phyloP scores from a whole-genome alignment of 768 basidiomycete genomes.

The Coprinopsis sp. region DNA sequence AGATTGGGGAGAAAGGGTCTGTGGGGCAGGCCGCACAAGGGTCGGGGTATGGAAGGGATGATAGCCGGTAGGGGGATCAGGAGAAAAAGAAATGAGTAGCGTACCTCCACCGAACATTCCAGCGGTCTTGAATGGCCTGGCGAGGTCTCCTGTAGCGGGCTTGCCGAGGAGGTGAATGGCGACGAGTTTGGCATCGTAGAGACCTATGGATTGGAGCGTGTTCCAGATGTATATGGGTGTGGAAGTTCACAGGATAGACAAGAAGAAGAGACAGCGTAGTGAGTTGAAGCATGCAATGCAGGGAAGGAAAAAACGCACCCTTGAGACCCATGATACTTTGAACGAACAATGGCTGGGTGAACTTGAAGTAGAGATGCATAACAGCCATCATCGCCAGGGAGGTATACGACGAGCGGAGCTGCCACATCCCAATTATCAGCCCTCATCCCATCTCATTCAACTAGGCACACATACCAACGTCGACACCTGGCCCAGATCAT shows the following conservation, averaged over 20 bases:
- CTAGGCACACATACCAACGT: no score
- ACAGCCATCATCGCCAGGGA: constrained; percentile 85
- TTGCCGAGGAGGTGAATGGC: constrained; percentile 78
- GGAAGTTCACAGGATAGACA: no score
- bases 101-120: constrained; percentile 65
- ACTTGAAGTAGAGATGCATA: constrained; percentile 92
- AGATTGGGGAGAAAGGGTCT: background rate
- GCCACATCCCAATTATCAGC: no score
- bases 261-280: no score
- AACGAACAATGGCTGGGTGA: constrained; percentile 94
- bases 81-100: background rate
- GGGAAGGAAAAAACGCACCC: no score
- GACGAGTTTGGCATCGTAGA: constrained; percentile 83
- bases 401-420: constrained; percentile 58
- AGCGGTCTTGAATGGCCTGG: constrained; percentile 79
- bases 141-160: constrained; percentile 78
- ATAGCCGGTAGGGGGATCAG: background rate
- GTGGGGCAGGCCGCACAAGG: no score
- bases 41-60: background rate
- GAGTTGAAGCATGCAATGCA: no score
- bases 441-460: no score
- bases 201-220: no score
- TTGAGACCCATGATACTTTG: constrained; percentile 93
- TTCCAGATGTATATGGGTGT: no score
- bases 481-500: no score